These are phyloP conservation scores for Polygonum maritimum DNA, from an alignment of 148 eudicot species.

Conservation along the genomic window DNA sequence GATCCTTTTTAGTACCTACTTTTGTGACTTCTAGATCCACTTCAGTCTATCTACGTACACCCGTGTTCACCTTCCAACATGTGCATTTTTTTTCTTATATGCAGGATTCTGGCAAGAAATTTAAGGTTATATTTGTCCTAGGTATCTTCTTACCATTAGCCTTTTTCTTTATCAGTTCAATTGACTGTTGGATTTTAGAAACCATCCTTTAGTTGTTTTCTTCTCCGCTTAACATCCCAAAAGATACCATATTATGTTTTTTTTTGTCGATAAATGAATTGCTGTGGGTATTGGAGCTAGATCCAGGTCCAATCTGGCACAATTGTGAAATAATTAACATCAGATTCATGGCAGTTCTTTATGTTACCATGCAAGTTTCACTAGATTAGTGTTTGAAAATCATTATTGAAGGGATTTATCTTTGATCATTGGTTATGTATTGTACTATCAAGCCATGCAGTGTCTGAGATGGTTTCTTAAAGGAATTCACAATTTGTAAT, in stretches of 20 bases:
- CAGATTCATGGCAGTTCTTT: not conserved
- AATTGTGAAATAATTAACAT: not conserved
- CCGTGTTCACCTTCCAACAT: not conserved
- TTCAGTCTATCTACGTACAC: not conserved
- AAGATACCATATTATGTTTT: not conserved
- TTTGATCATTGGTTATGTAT: not conserved
- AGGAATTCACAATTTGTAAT: not conserved
- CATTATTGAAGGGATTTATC: not conserved
- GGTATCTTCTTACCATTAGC: conserved; percentile 17
- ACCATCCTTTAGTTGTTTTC: not conserved
- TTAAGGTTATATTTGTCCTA: conserved; percentile 23
- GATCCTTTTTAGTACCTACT: not conserved
- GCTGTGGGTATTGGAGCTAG: not conserved
- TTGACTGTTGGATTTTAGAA: not conserved
- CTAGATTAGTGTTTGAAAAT: not conserved
- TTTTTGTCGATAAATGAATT: not conserved
- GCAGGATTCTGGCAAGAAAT: conserved; percentile 25
- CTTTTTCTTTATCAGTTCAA: not conserved
- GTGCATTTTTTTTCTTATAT: conserved; percentile 6
- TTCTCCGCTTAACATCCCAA: not conserved
- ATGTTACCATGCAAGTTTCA: not conserved
- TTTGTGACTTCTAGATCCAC: not conserved
- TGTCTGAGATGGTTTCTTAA: not conserved
- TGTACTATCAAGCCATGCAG: not conserved
- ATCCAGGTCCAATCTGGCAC: not conserved